Percentiles rank a stretch among this genome's conserved stretches.
Evolutionary conservation across 257 asterid genomes (phyloP).

Genomic region (Scutellaria baicalensis): DNA sequence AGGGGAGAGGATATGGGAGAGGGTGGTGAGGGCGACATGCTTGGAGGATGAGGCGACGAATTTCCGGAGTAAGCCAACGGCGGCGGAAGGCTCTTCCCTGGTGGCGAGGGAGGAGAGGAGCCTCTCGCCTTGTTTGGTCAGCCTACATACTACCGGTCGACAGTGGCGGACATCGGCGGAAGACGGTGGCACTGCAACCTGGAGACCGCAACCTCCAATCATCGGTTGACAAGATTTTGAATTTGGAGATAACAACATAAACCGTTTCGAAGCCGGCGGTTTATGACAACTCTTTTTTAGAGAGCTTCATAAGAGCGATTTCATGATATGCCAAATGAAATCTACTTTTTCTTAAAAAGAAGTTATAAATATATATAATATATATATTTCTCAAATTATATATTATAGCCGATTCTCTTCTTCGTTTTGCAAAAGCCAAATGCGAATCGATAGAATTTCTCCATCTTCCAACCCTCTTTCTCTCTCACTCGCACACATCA

Average conservation of each 20-base stretch:
- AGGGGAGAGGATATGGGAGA: conserved; percentile 73
- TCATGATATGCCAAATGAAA: too few relatives aligned
- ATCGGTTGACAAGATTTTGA: conserved; percentile 8
- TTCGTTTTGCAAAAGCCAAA: not conserved
- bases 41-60: conserved; percentile 68
- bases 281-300: too few relatives aligned
- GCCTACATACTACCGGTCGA: conserved; percentile 24
- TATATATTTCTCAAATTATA: not conserved
- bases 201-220: conserved; percentile 14
- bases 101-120: conserved; percentile 50
- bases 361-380: too few relatives aligned
- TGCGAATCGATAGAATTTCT: not conserved
- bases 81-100: conserved; percentile 28
- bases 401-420: not conserved
- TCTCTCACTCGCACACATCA: not conserved
- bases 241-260: too few relatives aligned
- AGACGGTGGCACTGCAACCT: conserved; percentile 20
- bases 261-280: too few relatives aligned
- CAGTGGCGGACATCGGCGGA: conserved; percentile 25
- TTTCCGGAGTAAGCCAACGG: conserved; percentile 52
- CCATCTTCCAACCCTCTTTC: not conserved
- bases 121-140: conserved; percentile 64
- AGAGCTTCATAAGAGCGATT: too few relatives aligned
- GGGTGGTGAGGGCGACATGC: conserved; percentile 64
- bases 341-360: too few relatives aligned